Percentiles rank a stretch among this genome's conserved stretches.
Conservation (phyloP, 192 early-diverging fungal species). For the Radiomyces spectabilis region DNA sequence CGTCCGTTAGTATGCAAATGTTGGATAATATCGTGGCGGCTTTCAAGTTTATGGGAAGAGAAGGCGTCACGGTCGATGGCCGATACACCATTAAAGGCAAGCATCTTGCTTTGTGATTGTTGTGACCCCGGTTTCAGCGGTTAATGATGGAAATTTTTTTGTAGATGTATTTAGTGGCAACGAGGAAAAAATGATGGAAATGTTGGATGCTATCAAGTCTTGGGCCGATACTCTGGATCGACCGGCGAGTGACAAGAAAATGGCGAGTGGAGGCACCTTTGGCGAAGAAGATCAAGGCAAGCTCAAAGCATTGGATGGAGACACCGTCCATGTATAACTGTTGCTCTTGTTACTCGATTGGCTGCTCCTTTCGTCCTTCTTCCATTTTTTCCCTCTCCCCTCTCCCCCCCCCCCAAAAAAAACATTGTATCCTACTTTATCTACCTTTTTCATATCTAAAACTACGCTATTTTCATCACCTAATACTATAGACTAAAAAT, state of each 20-base stretch:
- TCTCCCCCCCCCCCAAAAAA: too few species aligned
- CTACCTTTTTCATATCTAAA: too few species aligned
- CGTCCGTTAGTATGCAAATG: conserved; percentile 35
- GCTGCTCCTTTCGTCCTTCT: too few species aligned
- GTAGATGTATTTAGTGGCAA: conserved; percentile 31
- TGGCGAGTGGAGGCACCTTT: conserved; percentile 30
- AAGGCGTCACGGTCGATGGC: conserved; percentile 39
- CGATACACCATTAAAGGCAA: conserved; percentile 41
- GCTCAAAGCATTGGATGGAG: not conserved
- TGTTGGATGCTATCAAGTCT: conserved; percentile 19
- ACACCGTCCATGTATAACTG: too few species aligned
- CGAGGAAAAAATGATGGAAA: conserved; percentile 27
- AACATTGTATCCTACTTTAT: too few species aligned
- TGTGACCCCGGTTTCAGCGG: too few species aligned
- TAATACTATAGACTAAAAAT: too few species aligned
- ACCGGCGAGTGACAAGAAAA: conserved; percentile 6
- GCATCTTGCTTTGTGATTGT: not conserved
- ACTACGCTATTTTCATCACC: too few species aligned
- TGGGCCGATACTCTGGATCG: conserved; percentile 14
- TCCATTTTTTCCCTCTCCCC: too few species aligned
- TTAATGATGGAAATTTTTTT: too few species aligned
- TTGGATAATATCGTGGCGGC: conserved; percentile 41
- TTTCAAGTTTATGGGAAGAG: conserved; percentile 48
- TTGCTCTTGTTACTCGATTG: too few species aligned
- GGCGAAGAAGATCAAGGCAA: conserved; percentile 5